Conservation (phyloP, 306 rosid species). For the Quercus cerris region DNA sequence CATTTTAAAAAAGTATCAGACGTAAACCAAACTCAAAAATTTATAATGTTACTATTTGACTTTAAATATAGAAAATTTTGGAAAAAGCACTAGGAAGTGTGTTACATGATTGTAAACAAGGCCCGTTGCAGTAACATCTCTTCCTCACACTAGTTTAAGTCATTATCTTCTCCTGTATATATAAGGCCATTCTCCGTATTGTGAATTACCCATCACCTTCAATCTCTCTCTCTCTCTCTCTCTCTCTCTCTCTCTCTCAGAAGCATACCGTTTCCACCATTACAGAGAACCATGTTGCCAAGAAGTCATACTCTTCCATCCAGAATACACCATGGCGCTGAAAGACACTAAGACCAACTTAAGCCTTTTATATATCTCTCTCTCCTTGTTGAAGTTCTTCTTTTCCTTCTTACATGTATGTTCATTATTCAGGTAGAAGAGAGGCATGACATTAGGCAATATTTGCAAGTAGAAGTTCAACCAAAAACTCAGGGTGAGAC, state of each 20-base stretch:
- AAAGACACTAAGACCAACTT: constrained; percentile 16
- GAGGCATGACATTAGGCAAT: constrained; percentile 55
- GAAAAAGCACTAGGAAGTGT: constrained; percentile 4
- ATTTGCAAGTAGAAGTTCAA: constrained; percentile 57
- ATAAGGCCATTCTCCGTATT: constrained; percentile 20
- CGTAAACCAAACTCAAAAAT: not conserved
- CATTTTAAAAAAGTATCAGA: too few species aligned
- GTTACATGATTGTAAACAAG: not conserved
- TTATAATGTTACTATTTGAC: not conserved
- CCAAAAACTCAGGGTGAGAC: constrained; percentile 40
- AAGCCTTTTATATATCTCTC: not conserved
- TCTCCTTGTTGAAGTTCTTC: not conserved
- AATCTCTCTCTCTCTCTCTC: not conserved
- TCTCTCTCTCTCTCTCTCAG: not conserved
- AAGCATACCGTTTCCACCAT: not conserved
- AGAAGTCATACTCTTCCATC: constrained; percentile 75
- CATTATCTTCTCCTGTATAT: constrained; percentile 23
- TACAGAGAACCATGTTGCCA: constrained; percentile 42
- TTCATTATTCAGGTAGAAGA: constrained; percentile 48
- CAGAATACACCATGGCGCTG: constrained; percentile 75
- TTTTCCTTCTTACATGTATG: not conserved
- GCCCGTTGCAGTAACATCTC: not conserved
- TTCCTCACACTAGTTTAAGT: not conserved
- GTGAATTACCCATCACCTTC: constrained; percentile 5
- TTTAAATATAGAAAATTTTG: not conserved